These are phyloP conservation scores for Crithidia mellificae DNA, from an alignment of 208 protist genomes.

Conservation along the genomic window DNA sequence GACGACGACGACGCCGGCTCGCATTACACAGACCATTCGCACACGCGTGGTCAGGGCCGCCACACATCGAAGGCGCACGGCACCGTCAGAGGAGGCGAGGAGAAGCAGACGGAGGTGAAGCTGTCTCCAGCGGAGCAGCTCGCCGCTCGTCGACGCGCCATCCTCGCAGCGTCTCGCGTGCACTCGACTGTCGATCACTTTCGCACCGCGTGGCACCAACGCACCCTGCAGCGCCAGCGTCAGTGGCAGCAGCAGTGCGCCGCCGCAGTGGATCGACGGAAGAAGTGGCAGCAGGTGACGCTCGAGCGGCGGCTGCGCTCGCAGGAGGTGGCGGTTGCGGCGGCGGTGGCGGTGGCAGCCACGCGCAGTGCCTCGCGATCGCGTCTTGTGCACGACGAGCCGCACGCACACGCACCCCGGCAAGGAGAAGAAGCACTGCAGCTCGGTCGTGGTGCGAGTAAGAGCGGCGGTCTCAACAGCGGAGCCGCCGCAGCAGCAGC, in stretches of 20 bases:
- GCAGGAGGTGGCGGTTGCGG: conserved; percentile 7
- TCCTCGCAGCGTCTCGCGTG: conserved; percentile 17
- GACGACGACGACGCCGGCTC: neutral
- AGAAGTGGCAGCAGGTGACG: neutral
- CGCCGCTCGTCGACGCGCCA: conserved; percentile 20
- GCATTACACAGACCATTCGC: too few species aligned
- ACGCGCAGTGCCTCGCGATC: conserved; percentile 8
- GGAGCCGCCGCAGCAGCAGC: neutral
- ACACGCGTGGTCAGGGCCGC: neutral
- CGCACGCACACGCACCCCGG: too few species aligned
- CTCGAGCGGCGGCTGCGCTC: conserved; percentile 10
- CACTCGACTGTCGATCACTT: conserved; percentile 29
- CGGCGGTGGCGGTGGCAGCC: conserved; percentile 23
- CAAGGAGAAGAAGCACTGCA: too few species aligned
- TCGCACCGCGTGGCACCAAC: conserved; percentile 11
- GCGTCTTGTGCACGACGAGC: neutral
- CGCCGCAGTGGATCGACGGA: neutral
- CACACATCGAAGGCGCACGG: neutral
- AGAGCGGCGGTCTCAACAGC: neutral
- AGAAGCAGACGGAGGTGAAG: neutral
- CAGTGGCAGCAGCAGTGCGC: conserved; percentile 16
- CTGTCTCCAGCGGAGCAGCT: conserved; percentile 4
- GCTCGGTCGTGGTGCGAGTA: too few species aligned
- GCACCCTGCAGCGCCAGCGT: neutral
- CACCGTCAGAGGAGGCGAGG: neutral